Evolutionary conservation across 2,329 filamentous ascomycete genomes (phyloP), one percentile per base, ranked within the genome.

Genomic region (Trichothecium sympodiale): DNA sequence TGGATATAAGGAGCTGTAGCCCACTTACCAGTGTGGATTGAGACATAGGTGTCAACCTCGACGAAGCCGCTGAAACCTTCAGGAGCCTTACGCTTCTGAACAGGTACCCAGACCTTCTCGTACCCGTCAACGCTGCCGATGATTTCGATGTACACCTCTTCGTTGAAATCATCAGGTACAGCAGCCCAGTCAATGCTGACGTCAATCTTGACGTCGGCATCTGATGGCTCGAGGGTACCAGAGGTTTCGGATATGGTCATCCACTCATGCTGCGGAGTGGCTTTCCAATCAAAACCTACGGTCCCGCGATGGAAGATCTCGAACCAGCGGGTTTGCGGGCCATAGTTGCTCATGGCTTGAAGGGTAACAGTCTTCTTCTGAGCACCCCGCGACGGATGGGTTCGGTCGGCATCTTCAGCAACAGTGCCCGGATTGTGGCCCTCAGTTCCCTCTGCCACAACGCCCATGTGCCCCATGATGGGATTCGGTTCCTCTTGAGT

Each of bases 391-490:
- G 43, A 66, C 45, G 49, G 68, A 58, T 49, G 67, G 42, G 51
- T 67, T 49, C 50, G 65, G 8, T 77, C 62, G 3, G 69, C 67
- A 14, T 72, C 74, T 41, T 77, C 74, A 37, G 65, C 71, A 8
- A 63, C 55, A 1, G 47, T 39, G 0, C 58, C 59, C 0, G 56
- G 51, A 0, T 57, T 44, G 1, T 74, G 75, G 1, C 75, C 79
- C 42, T 82, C 81, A 41, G 66, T 70, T 2, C 72, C 77, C 49
- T 84, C 77, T 2, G 81, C 65, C 1, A 71, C 65, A 17, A 85
- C 64, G 4, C 78, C 79, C 38, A 84, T 64, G 32, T 78, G 69
- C 1, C 80, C 80, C 1, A 72, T 68, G 5, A 79, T 61, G 3
- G 64, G 52, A 25, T 59, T 62, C 0, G 62, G 64, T 36, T 65